Conservation (phyloP, 1,284 basidiomycete genomes). For the Laetiporus sulphureus region DNA sequence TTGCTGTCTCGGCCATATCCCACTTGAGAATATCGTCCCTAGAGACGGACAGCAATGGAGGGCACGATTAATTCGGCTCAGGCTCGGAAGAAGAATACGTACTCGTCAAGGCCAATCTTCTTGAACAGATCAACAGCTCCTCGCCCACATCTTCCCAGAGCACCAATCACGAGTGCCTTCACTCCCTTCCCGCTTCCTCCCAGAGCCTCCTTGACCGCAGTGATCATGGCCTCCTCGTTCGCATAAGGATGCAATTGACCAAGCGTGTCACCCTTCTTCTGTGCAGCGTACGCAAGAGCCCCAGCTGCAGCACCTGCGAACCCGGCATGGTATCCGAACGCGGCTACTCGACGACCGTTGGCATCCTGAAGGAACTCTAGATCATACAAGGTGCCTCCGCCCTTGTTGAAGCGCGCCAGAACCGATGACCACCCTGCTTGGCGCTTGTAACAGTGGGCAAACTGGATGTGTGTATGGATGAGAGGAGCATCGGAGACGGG, state of each 20-base stretch:
- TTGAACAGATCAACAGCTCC: slow-evolving; percentile 94
- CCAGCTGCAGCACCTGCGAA: slow-evolving; percentile 97
- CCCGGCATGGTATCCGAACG: slow-evolving; percentile 98
- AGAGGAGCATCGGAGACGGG: slow-evolving; percentile 76
- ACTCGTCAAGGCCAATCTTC: slow-evolving; percentile 92
- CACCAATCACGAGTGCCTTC: slow-evolving; percentile 93
- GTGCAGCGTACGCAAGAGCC: slow-evolving; percentile 75
- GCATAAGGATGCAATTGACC: slow-evolving; percentile 73
- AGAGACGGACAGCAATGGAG: slow-evolving; percentile 1
- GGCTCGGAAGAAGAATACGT: slow-evolving; percentile 21
- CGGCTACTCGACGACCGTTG: slow-evolving; percentile 88
- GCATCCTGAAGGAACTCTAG: slow-evolving; percentile 93
- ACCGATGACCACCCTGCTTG: slow-evolving; percentile 93
- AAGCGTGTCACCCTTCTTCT: slow-evolving; percentile 54
- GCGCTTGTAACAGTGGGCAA: slow-evolving; percentile 97
- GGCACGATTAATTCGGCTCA: slow-evolving; percentile 3
- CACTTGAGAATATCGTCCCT: slow-evolving; percentile 96
- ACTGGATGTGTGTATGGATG: slow-evolving; percentile 95
- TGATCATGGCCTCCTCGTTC: slow-evolving; percentile 81
- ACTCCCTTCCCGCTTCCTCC: slow-evolving; percentile 71
- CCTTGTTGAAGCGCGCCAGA: slow-evolving; percentile 83
- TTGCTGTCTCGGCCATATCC: slow-evolving; percentile 96
- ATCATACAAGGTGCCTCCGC: slow-evolving; percentile 90
- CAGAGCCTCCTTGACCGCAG: slow-evolving; percentile 61
- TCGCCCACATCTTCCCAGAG: slow-evolving; percentile 92